Base-by-base conservation (phyloP, 192 early-diverging fungal genomes). In the Chytriomyces hyalinus region DNA sequence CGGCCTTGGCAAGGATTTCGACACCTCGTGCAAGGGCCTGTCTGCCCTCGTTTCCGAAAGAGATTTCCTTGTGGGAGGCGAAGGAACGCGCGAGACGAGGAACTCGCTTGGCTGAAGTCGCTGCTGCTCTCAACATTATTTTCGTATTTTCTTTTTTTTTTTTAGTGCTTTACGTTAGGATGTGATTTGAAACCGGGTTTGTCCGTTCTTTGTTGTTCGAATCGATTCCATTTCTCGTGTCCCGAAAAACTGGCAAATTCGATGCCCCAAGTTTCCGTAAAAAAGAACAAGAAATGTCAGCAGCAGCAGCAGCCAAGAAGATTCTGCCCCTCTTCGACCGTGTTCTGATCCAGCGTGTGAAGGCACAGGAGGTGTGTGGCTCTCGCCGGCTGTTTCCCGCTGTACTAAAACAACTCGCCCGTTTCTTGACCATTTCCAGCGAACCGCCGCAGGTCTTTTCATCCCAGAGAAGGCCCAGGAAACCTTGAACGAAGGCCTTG, bases 381-480 rank as follows among this genome's bases (percentile, higher is more conserved):
- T 20, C 26, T 71, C 51, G 11, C 60, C 49, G 43, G 44, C n/a
- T 63, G 61, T 22, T 13, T 43, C 63, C 63, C 63, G 6, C 63
- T 28, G 11, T 26, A 15, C 63, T 65, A 11, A n/a, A 15, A 26
- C 11, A 13, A 28, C 24, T 20, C 24, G 6, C 24, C 63, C 63
- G 24, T 67, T 60, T 1, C 5, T 74, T 45, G 53, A 44, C 28
- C 11, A 8, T 11, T 6, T 1, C 15, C 82, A 98, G 95, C 91
- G 96, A 88, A 99, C 98, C 44, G 93, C 95, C 47, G 87, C 92
- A 6, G 98, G 98, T 80, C 90, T 99, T 75, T 94, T 92, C 85
- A 95, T 99, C 57, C 98, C 98, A 51, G 96, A 99, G 84, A 98
- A 97, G 89, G 93, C 97, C n/a, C 93, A 97, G 78, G 97, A 99